Evolutionary conservation across 148 eudicot genomes (phyloP).

Genomic region (Rhododendron simsii): DNA sequence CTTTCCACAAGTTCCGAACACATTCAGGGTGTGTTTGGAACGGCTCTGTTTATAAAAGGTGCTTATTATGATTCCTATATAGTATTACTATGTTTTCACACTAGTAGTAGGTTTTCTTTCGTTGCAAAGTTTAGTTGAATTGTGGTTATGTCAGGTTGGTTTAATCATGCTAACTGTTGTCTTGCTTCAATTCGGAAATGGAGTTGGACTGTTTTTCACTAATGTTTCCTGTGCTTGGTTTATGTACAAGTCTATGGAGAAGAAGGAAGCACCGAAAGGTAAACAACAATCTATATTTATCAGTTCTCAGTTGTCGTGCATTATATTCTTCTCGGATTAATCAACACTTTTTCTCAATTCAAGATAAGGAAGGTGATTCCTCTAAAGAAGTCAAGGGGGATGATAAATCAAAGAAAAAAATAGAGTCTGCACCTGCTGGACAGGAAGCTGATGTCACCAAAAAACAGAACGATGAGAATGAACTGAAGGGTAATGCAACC

Average conservation of each 20-base stretch:
- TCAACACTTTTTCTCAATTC: background rate
- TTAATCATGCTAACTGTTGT: background rate
- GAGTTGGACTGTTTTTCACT: conserved; percentile 1
- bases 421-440: conserved; percentile 27
- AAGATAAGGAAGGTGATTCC: conserved; percentile 39
- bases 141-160: background rate
- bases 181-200: background rate
- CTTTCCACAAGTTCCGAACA: background rate
- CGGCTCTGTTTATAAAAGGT: background rate
- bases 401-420: conserved; percentile 38
- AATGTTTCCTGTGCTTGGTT: background rate
- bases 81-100: background rate
- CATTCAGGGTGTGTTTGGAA: background rate
- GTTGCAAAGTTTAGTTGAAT: background rate
- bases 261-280: conserved; percentile 63
- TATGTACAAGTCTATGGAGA: conserved; percentile 55
- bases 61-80: background rate
- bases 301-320: background rate
- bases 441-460: conserved; percentile 20
- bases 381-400: conserved; percentile 40
- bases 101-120: background rate
- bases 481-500: conserved; percentile 19
- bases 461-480: conserved; percentile 31
- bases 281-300: conserved; percentile 6
- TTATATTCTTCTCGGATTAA: background rate